A percentile compares a stretch with the other conserved stretches of the same genome.
phyloP scores from a whole-genome alignment of 495 filamentous ascomycete genomes.

The Talaromyces liani region DNA sequence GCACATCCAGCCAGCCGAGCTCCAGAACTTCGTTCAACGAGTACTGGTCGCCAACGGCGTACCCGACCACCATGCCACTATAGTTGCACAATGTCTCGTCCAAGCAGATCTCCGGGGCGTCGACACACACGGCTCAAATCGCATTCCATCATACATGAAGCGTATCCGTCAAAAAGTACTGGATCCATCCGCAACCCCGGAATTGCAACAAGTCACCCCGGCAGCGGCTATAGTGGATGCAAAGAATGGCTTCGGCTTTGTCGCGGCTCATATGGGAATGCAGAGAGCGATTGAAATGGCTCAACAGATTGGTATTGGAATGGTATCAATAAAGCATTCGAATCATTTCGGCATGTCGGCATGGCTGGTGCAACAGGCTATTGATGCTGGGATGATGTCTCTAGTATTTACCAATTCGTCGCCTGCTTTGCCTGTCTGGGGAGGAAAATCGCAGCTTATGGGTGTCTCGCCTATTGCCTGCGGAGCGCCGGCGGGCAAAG shows the following conservation, averaged over 20 bases:
- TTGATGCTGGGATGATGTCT: conserved; percentile 64
- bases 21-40: conserved; percentile 30
- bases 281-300: conserved; percentile 56
- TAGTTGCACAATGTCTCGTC: conserved; percentile 57
- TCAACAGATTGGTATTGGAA: conserved; percentile 57
- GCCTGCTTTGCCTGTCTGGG: conserved; percentile 67
- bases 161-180: conserved; percentile 61
- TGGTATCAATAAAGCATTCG: conserved; percentile 63
- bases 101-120: conserved; percentile 69
- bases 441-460: conserved; percentile 58
- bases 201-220: conserved; percentile 52
- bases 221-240: conserved; percentile 61
- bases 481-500: conserved; percentile 56
- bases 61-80: conserved; percentile 43
- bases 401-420: conserved; percentile 76
- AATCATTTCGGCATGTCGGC: conserved; percentile 81
- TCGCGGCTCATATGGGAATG: conserved; percentile 59
- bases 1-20: neutral
- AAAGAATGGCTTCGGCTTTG: conserved; percentile 68
- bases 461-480: conserved; percentile 74
- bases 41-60: conserved; percentile 55
- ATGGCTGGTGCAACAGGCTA: conserved; percentile 68
- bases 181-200: conserved; percentile 48
- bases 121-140: conserved; percentile 71
- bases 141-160: conserved; percentile 67